These are phyloP conservation scores for Acanthamoeba royreba DNA, from an alignment of 208 protist species.

Conservation along the genomic window DNA sequence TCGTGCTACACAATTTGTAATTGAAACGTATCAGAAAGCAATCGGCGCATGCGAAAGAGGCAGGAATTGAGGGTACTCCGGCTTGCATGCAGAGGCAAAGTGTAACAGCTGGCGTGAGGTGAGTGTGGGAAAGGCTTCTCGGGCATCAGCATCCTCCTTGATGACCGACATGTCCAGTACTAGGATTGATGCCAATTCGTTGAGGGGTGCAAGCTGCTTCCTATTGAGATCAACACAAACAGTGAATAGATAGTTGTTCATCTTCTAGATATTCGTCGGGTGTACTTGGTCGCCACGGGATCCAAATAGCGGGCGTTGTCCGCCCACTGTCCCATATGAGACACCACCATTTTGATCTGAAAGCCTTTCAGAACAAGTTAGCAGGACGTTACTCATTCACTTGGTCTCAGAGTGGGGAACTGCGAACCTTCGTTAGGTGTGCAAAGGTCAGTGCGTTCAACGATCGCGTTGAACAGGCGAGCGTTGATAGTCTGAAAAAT, in stretches of 20 bases:
- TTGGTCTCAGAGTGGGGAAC: background rate
- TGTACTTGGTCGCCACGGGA: background rate
- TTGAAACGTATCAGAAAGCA: background rate
- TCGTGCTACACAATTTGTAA: background rate
- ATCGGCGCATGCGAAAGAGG: background rate
- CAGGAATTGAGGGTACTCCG: background rate
- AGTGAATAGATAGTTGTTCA: background rate
- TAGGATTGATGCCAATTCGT: background rate
- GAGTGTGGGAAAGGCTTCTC: background rate
- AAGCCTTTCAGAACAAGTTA: background rate
- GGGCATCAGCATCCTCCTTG: background rate
- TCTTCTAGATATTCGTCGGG: no score
- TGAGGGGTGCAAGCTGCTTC: background rate
- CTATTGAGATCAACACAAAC: no score
- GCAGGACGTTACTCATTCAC: no score
- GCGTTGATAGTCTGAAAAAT: background rate
- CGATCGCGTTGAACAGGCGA: background rate
- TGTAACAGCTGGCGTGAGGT: background rate
- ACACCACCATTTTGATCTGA: background rate
- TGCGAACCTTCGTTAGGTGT: background rate
- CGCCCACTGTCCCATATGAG: background rate
- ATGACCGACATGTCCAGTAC: background rate
- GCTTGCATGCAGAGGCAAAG: background rate
- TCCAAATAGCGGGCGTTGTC: background rate
- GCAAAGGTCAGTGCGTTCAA: background rate